Evolutionary conservation across 2,329 filamentous ascomycete genomes (phyloP).

Genomic region (Stromatinia cepivora): DNA sequence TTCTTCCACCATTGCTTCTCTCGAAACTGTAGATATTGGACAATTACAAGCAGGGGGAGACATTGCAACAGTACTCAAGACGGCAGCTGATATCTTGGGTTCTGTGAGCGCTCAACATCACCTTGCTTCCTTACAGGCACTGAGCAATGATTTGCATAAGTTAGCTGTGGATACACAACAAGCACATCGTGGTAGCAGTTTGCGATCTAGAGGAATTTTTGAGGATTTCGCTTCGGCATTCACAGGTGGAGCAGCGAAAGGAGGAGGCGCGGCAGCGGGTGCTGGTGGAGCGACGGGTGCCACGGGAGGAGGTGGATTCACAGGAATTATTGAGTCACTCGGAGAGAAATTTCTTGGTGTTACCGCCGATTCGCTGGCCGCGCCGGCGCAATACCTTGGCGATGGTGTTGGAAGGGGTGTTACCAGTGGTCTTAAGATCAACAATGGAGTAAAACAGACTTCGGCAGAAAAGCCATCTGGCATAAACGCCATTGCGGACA

Average conservation of each 20-base stretch:
- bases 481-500: conserved; percentile 8
- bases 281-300: background rate
- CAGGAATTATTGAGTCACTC: background rate
- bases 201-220: conserved; percentile 7
- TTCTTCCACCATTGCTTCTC: conserved; percentile 1
- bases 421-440: conserved; percentile 20
- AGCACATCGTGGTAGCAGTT: background rate
- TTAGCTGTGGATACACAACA: conserved; percentile 4
- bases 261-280: background rate
- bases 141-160: conserved; percentile 21
- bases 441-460: conserved; percentile 17
- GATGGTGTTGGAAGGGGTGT: conserved; percentile 21
- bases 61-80: conserved; percentile 1
- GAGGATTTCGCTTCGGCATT: background rate
- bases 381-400: conserved; percentile 8
- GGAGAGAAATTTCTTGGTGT: background rate
- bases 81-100: conserved; percentile 11
- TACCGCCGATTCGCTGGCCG: conserved; percentile 11
- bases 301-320: conserved; percentile 6
- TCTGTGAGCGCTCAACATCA: conserved; percentile 12
- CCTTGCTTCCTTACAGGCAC: conserved; percentile 13
- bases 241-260: background rate
- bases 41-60: conserved; percentile 11
- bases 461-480: conserved; percentile 14
- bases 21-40: background rate